Base-by-base conservation (phyloP, 2,329 filamentous ascomycete genomes). In the Paradendryphiella salina region DNA sequence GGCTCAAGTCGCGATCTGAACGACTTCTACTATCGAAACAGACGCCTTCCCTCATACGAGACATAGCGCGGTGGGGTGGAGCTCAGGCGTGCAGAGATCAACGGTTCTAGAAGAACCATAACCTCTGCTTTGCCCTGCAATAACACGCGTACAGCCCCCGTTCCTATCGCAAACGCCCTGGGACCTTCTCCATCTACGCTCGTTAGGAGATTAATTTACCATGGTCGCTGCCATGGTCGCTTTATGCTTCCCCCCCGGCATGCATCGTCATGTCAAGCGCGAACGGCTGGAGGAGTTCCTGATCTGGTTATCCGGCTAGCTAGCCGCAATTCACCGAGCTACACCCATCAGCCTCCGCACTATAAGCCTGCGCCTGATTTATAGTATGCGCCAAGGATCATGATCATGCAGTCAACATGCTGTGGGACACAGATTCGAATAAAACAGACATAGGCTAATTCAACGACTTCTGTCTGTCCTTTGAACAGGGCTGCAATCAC, bases 51-150 rank as follows among this genome's bases (percentile, higher is more conserved):
- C 54, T 36, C 17, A 18, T 36, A n/a, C 17, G 47, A 38, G 32
- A 33, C 35, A 44, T 50, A 34, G 45, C 35, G 37, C 32, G 44
- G 54, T 49, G 54, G 51, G 52, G 54, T 38, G 14, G n/a, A 13
- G 17, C 6, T 15, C 14, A 49, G 31, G 18, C 35, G 35, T 29
- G 45, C 49, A 49, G 41, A 32, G 50, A 52, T 46, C 45, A 37
- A 46, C 52, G 41, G 44, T 48, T 56, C 52, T 44, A 52, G 52
- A 56, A 56, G 49, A 23, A 34, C 31, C 32, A 23, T 33, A 23
- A 34, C 13, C 42, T 33, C 20, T 29, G 35, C 14, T n/a, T 34
- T 17, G 15, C 10, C 23, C 43, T 43, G 35, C 35, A 28, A 23
- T 33, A 46, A 20, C 29, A 54, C 47, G 34, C 42, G 42, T 36